These are phyloP conservation scores for Tricholoma terreum DNA, from an alignment of 768 basidiomycete species.

Conservation along the genomic window DNA sequence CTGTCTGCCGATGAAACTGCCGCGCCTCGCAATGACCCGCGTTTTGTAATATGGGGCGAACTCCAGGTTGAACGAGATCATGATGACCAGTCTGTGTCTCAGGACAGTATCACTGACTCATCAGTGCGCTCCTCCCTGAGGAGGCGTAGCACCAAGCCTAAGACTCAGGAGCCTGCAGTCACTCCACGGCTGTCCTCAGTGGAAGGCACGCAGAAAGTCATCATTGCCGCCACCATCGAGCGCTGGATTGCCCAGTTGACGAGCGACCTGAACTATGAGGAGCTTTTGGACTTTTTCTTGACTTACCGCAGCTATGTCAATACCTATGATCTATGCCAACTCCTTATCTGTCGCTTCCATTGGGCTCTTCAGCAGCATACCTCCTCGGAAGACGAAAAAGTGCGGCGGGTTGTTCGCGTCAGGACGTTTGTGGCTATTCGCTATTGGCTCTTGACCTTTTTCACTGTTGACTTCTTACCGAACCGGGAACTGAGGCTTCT, in stretches of 20 bases:
- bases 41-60: conserved; percentile 90
- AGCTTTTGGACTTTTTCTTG: conserved; percentile 86
- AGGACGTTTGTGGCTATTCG: conserved; percentile 88
- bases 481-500: conserved; percentile 72
- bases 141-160: conserved; percentile 32
- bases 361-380: conserved; percentile 67
- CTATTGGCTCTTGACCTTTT: conserved; percentile 90
- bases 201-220: conserved; percentile 39
- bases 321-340: conserved; percentile 73
- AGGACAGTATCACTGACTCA: conserved; percentile 33
- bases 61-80: conserved; percentile 31
- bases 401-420: conserved; percentile 76
- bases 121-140: conserved; percentile 33
- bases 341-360: conserved; percentile 84
- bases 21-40: conserved; percentile 80
- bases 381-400: conserved; percentile 60
- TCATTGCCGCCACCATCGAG: conserved; percentile 91
- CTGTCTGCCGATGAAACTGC: conserved; percentile 62
- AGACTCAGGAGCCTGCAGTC: conserved; percentile 26
- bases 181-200: conserved; percentile 18
- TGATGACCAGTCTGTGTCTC: conserved; percentile 32
- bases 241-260: conserved; percentile 92
- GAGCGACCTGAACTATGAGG: conserved; percentile 81
- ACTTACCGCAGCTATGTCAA: conserved; percentile 86
- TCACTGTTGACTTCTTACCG: conserved; percentile 82